Evolutionary conservation across 177 flowering plant species (phyloP), one percentile per base, ranked within the genome.

Genomic region (Vitis hybrid): DNA sequence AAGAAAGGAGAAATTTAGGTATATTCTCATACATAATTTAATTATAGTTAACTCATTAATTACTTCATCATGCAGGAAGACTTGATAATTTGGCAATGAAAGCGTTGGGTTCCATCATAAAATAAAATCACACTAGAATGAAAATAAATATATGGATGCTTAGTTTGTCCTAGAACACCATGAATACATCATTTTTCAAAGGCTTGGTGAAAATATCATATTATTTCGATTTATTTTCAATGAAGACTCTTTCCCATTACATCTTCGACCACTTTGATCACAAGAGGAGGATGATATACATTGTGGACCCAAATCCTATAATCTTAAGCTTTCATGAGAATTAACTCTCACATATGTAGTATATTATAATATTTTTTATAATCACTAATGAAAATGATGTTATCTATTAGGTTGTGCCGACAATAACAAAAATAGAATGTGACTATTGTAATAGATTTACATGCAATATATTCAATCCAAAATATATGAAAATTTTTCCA

Each of bases 1-100:
- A 69, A 69, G 21, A 11, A 66, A 9, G 79, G 80, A 11, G 66
- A 76, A 7, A 84, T 86, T 12, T 65, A 79, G 81, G 87, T 83
- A 68, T 15, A 5, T 21, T 17, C 4, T 12, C 18, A 18, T 15
- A 13, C 56, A 48, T 19, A 23, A 39, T 39, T 54, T 15, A 21
- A n/a, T 17, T 34, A 9, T 57, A 9, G 14, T 12, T 26, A 26
- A 15, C 11, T 39, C 1, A 3, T 19, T 12, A n/a, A n/a, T 11
- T 30, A 9, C 1, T 60, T 11, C 30, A 30, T 3, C 14, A 30
- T 3, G 18, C 6, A 48, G 8, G 1, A 26, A 61, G 39, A 0
- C 50, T 23, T 15, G 45, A 52, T 26, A 0, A 4, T 30, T 21
- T 12, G 19, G 48, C 0, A n/a, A 9, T 57, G 4, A 32, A 17